phyloP scores from a whole-genome alignment of 2,329 filamentous ascomycete species.

The Apiospora koreana region DNA sequence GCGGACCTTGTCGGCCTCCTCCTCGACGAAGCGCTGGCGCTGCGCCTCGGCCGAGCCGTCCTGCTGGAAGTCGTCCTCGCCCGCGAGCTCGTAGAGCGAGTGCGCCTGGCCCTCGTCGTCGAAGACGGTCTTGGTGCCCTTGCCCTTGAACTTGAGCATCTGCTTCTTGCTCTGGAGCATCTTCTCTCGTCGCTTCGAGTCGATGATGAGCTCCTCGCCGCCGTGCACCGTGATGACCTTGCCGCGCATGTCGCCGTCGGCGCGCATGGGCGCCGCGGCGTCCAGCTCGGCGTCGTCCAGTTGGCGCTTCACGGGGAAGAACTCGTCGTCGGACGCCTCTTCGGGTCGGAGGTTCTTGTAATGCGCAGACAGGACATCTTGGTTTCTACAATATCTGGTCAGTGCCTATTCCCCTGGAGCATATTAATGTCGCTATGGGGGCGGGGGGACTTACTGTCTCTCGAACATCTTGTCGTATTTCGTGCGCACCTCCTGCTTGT shows the following conservation, averaged over 20 bases:
- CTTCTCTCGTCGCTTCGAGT: conserved; percentile 94
- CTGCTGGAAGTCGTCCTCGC: conserved; percentile 77
- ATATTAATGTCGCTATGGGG: neutral
- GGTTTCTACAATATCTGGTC: conserved; percentile 61
- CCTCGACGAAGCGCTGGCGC: conserved; percentile 74
- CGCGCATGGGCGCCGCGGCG: conserved; percentile 41
- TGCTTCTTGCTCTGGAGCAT: conserved; percentile 95
- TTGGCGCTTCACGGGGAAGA: conserved; percentile 87
- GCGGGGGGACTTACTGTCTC: conserved; percentile 40
- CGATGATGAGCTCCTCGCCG: conserved; percentile 75
- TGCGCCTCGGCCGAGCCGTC: conserved; percentile 77
- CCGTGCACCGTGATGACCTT: conserved; percentile 69
- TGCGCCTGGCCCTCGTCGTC: conserved; percentile 89
- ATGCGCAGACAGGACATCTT: conserved; percentile 92
- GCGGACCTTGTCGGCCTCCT: conserved; percentile 70
- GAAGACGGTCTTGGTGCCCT: conserved; percentile 82
- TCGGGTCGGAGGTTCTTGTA: conserved; percentile 82
- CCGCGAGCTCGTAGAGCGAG: conserved; percentile 83
- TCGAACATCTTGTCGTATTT: conserved; percentile 99
- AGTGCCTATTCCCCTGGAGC: neutral
- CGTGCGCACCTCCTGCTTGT: conserved; percentile 77
- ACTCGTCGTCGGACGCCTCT: conserved; percentile 69
- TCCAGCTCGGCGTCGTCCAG: conserved; percentile 70
- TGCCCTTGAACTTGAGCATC: conserved; percentile 85
- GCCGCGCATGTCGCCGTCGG: conserved; percentile 39